Conservation (phyloP, 23 red algal species). For the Gracilariopsis chorda region DNA sequence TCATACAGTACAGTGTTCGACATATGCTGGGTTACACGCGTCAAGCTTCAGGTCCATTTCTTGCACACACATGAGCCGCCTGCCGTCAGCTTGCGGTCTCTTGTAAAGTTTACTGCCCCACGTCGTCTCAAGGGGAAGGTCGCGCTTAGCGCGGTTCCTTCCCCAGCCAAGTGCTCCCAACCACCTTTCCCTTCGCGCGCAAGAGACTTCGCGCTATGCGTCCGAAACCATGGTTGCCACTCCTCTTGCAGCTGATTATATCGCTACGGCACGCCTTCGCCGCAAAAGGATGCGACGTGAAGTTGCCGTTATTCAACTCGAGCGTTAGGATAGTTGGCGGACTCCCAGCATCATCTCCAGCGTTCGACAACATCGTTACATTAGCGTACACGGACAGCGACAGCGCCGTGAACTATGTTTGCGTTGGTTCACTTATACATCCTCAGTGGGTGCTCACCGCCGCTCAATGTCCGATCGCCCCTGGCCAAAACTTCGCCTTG, state of each 20-base stretch:
- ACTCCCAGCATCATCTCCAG: background rate
- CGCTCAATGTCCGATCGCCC: conserved; percentile 32
- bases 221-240: background rate
- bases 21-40: conserved; percentile 11
- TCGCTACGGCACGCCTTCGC: background rate
- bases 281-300: background rate
- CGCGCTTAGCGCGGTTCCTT: background rate
- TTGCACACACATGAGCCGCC: background rate
- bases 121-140: background rate
- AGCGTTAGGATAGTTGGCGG: conserved; percentile 38
- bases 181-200: background rate
- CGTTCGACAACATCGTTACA: conserved; percentile 50
- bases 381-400: background rate
- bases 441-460: conserved; percentile 48
- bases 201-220: background rate
- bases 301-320: background rate
- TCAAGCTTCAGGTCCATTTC: background rate
- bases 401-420: background rate
- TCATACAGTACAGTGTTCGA: no score
- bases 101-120: background rate
- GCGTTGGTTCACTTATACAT: conserved; percentile 40
- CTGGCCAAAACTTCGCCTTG: background rate
- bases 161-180: background rate
- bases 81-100: background rate
- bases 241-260: background rate